Conservation (phyloP, 73 alveolate species). For the Paramecium primaurelia region DNA sequence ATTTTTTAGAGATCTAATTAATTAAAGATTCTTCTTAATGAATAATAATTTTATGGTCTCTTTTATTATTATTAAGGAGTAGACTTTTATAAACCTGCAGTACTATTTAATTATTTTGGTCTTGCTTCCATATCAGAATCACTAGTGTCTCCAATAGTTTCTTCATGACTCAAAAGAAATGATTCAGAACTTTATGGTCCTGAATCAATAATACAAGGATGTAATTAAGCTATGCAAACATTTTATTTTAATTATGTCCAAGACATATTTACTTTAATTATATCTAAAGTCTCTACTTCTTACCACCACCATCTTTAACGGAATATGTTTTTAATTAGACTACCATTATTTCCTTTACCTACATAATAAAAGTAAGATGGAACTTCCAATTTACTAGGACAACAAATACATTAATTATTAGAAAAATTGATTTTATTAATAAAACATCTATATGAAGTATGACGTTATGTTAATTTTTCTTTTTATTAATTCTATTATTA, state of each 20-base stretch:
- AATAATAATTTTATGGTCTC: constrained; percentile 3
- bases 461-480: constrained; percentile 39
- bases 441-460: constrained; percentile 51
- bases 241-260: constrained; percentile 54
- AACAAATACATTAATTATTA: constrained; percentile 1
- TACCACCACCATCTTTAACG: constrained; percentile 89
- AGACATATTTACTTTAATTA: neutral
- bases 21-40: constrained; percentile 4
- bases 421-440: constrained; percentile 44
- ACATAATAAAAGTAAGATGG: constrained; percentile 71
- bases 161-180: neutral
- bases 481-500: neutral
- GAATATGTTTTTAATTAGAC: constrained; percentile 65
- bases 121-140: constrained; percentile 50
- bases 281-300: constrained; percentile 62
- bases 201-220: neutral
- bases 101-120: neutral
- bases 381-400: constrained; percentile 26
- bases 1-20: neutral
- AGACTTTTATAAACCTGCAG: neutral
- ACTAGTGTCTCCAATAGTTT: constrained; percentile 48
- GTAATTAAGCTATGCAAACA: neutral
- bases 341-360: constrained; percentile 85
- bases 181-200: constrained; percentile 15
- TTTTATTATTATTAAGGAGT: neutral